phyloP scores from a whole-genome alignment of 148 eudicot species.

The Rheum nobile region DNA sequence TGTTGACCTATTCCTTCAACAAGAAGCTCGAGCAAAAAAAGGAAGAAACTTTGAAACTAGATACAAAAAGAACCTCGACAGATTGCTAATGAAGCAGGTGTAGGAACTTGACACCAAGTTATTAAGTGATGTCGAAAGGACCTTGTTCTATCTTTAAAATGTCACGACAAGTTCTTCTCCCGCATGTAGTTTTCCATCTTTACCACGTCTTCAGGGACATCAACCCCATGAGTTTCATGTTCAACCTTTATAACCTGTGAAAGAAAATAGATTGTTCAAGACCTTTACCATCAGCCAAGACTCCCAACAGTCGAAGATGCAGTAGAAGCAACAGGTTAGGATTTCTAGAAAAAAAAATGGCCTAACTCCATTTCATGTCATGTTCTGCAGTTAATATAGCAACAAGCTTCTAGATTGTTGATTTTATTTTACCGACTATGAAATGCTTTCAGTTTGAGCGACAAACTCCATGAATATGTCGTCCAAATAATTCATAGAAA shows the following conservation, averaged over 20 bases:
- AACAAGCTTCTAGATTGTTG: background rate
- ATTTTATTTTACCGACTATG: background rate
- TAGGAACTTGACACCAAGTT: too few species aligned
- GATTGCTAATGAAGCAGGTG: background rate
- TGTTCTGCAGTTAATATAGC: background rate
- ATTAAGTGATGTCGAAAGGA: background rate
- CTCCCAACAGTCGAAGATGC: background rate
- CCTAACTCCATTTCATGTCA: background rate
- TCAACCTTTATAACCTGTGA: slow-evolving; percentile 74
- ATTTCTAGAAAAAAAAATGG: background rate
- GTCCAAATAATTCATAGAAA: background rate
- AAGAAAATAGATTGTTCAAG: background rate
- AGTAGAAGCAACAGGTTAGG: background rate
- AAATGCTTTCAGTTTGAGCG: background rate
- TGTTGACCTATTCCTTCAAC: background rate
- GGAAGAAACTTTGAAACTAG: background rate
- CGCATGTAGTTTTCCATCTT: slow-evolving; percentile 68
- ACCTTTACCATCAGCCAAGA: background rate
- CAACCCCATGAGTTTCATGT: slow-evolving; percentile 81
- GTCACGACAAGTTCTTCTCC: slow-evolving; percentile 49
- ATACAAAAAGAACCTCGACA: background rate
- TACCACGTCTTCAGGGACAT: slow-evolving; percentile 66
- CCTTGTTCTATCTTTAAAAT: background rate
- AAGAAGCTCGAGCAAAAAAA: background rate
- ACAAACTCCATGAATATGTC: background rate